A percentile compares a stretch with the other conserved stretches of the same genome.
Evolutionary conservation across 129 eudicot species (phyloP).

Genomic region (Centaurea solstitialis): DNA sequence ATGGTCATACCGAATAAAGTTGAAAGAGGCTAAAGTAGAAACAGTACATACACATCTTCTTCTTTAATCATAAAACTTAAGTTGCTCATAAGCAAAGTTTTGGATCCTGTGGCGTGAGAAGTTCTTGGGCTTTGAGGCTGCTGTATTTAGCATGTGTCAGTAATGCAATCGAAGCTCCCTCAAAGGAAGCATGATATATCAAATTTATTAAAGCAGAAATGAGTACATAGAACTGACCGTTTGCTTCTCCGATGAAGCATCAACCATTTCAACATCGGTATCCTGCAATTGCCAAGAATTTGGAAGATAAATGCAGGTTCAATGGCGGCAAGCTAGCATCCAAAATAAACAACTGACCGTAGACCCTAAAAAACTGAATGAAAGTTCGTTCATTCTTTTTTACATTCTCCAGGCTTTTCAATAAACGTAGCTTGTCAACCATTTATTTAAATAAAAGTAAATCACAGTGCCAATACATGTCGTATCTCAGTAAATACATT

Average conservation of each 20-base stretch:
- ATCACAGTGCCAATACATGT: neutral
- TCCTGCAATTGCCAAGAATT: conserved; percentile 28
- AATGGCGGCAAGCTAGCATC: neutral
- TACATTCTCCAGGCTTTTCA: neutral
- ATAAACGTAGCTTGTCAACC: neutral
- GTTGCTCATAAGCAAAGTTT: conserved; percentile 71
- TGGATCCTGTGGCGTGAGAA: conserved; percentile 54
- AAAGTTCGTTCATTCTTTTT: neutral
- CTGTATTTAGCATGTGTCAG: conserved; percentile 6
- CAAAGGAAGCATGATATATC: neutral
- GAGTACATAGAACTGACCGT: conserved; percentile 27
- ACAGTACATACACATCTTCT: conserved; percentile 58
- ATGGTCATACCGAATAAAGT: neutral
- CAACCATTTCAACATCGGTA: conserved; percentile 48
- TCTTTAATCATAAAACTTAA: conserved; percentile 45
- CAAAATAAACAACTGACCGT: neutral
- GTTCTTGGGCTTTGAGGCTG: conserved; percentile 60
- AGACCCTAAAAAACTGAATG: neutral
- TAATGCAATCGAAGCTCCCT: neutral
- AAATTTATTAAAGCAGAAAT: neutral
- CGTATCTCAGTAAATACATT: neutral
- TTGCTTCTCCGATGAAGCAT: conserved; percentile 35
- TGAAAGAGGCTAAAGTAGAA: neutral
- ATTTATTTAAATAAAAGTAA: neutral
- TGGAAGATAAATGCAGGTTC: neutral